A percentile compares a stretch with the other conserved stretches of the same genome.
Evolutionary conservation across 2,329 filamentous ascomycete species (phyloP).

Genomic region (Elsinoe arachidis): DNA sequence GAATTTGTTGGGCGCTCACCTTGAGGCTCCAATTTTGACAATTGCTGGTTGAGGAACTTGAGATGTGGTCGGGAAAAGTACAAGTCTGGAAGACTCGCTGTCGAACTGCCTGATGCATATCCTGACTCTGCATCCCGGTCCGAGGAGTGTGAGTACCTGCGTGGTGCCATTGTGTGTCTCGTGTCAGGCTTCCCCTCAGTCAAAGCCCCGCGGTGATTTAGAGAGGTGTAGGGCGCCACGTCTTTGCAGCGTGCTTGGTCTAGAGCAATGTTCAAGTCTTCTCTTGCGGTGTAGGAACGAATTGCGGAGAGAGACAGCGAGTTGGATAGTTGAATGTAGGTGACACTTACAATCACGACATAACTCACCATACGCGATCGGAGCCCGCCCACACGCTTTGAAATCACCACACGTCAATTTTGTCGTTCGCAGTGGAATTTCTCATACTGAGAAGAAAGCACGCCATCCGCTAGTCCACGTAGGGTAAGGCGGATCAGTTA

Average conservation of each 20-base stretch:
- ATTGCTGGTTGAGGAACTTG: constrained; percentile 79
- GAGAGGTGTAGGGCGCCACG: neutral
- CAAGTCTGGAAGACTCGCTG: constrained; percentile 61
- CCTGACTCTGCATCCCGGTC: constrained; percentile 61
- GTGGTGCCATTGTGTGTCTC: constrained; percentile 20
- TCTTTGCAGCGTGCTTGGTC: neutral
- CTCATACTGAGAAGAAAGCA: constrained; percentile 2
- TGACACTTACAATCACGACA: constrained; percentile 13
- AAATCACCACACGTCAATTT: constrained; percentile 15
- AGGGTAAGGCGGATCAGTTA: neutral
- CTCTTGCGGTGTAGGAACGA: constrained; percentile 13
- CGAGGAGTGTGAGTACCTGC: constrained; percentile 21
- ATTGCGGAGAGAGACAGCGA: constrained; percentile 5
- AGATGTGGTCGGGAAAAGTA: constrained; percentile 82
- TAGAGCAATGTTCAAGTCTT: constrained; percentile 4
- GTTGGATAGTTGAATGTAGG: neutral
- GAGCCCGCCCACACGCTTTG: constrained; percentile 14
- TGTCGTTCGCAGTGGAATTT: neutral
- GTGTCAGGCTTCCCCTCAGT: constrained; percentile 1
- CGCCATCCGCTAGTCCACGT: neutral
- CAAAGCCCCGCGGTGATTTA: neutral
- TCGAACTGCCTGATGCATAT: constrained; percentile 64
- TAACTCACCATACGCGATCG: constrained; percentile 14
- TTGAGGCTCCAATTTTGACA: constrained; percentile 78
- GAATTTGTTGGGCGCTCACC: constrained; percentile 34